Percentiles rank a stretch among this genome's conserved stretches.
phyloP scores from a whole-genome alignment of 225 moss, liverwort and hornwort genomes.

The Climacium dendroides region DNA sequence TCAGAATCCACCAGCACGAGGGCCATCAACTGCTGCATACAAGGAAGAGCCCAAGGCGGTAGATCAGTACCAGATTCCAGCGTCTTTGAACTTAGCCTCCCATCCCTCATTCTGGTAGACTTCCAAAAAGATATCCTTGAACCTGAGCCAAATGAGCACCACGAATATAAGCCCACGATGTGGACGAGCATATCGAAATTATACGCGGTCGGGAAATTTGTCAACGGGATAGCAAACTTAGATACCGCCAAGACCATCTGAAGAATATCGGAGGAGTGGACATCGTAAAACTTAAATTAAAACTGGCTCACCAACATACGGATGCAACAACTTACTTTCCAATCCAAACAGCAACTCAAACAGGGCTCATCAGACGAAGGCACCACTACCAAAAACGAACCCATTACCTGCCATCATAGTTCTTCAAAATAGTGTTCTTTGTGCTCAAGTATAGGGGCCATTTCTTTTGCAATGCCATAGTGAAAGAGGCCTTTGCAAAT shows the following conservation, averaged over 20 bases:
- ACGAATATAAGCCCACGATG: neutral
- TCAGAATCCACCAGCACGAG: neutral
- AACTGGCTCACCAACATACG: neutral
- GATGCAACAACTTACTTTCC: neutral
- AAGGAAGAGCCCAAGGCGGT: neutral
- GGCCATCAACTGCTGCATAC: neutral
- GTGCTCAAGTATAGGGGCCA: constrained; percentile 96
- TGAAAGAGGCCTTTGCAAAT: constrained; percentile 73
- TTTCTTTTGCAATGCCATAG: constrained; percentile 65
- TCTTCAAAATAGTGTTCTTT: constrained; percentile 94
- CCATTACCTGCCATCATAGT: constrained; percentile 76
- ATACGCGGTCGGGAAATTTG: neutral
- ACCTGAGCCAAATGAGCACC: constrained; percentile 30
- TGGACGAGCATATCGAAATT: neutral
- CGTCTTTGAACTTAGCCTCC: constrained; percentile 71
- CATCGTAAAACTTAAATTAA: no score
- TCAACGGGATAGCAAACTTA: neutral
- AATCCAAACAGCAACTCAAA: neutral
- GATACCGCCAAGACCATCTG: neutral
- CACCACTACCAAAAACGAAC: neutral
- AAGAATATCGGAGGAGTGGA: neutral
- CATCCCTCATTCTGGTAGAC: constrained; percentile 45
- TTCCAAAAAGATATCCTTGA: constrained; percentile 92
- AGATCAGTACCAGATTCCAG: constrained; percentile 63
- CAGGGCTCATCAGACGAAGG: neutral